Evolutionary conservation across 768 basidiomycete species (phyloP), one percentile per base, ranked within the genome.

Genomic region (Mycena galericulata): DNA sequence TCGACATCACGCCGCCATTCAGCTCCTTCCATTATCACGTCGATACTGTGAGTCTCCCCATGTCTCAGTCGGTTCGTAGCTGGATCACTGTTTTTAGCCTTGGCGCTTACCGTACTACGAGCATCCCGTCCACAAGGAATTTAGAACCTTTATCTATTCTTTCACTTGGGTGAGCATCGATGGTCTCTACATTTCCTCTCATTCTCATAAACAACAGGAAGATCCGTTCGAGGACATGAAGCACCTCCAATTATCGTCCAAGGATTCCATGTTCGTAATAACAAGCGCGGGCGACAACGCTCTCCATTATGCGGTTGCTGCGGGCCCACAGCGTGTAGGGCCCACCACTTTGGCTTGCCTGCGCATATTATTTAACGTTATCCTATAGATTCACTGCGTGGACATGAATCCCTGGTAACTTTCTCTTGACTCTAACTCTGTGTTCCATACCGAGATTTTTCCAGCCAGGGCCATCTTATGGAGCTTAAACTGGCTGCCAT

Each of bases 221-320:
- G 93, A 94, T 74, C 93, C 93, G 0, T 84, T 85, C 8, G 91
- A 88, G 68, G 93, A 94, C 75, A 88, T 94, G 84, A 83, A 85
- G 69, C 83, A 87, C 72, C 80, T 94, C 7, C 74, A 88, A 18
- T 77, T 94, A 63, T 84, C 85, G 22, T 77, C 79, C 38, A 83
- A 90, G 15, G 92, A 94, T 78, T 85, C 88, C 1, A 85, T 94
- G 75, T 83, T 94, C 15, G 88, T 89, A 20, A 93, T 94, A 72
- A 93, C 92, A 1, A 89, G 88, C 56, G 93, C 91, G 3, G 92
- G 92, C 0, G 92, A 93, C 77, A 94, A 94, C 75, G 90, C 91
- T 3, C 80, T 94, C 38, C 92, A 93, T 75, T 94, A 94, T 69
- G 92, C 91, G 10, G 89, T 91, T 62, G 84, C 83, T n/a, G 88